Conservation (phyloP, 495 filamentous ascomycete genomes). For the Penicillium pancosmium region DNA sequence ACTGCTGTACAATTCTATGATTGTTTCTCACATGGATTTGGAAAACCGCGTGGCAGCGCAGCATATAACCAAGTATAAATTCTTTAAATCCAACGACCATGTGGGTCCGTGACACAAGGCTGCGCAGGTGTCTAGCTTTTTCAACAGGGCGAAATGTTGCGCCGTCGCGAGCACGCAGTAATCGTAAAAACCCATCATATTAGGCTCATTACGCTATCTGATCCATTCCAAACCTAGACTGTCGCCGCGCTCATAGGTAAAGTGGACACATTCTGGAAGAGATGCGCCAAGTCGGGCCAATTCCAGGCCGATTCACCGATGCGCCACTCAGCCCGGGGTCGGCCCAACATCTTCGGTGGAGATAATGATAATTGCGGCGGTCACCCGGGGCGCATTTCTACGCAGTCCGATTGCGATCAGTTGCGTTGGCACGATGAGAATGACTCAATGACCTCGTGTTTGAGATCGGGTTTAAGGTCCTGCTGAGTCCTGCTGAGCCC, state of each 20-base stretch:
- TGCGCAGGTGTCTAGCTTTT: background rate
- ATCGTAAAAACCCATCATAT: background rate
- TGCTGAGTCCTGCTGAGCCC: background rate
- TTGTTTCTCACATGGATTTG: background rate
- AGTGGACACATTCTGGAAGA: background rate
- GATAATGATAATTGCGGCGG: background rate
- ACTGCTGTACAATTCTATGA: background rate
- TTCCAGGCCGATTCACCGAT: constrained; percentile 1
- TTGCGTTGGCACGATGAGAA: background rate
- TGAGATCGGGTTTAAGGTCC: background rate
- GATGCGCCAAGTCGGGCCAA: constrained; percentile 9
- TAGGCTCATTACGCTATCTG: background rate
- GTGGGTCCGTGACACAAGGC: background rate
- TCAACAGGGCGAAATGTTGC: background rate
- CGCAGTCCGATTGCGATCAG: background rate
- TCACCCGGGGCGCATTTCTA: background rate
- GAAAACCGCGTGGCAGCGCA: background rate
- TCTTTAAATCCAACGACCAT: constrained; percentile 1
- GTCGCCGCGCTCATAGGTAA: background rate
- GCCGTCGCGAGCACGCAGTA: background rate
- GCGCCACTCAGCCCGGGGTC: constrained; percentile 13
- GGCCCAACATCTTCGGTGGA: constrained; percentile 12
- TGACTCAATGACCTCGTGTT: background rate
- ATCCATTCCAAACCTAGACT: background rate
- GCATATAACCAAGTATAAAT: background rate